These are phyloP conservation scores for Cryomyces minteri DNA, from an alignment of 495 filamentous ascomycete species.

Conservation along the genomic window DNA sequence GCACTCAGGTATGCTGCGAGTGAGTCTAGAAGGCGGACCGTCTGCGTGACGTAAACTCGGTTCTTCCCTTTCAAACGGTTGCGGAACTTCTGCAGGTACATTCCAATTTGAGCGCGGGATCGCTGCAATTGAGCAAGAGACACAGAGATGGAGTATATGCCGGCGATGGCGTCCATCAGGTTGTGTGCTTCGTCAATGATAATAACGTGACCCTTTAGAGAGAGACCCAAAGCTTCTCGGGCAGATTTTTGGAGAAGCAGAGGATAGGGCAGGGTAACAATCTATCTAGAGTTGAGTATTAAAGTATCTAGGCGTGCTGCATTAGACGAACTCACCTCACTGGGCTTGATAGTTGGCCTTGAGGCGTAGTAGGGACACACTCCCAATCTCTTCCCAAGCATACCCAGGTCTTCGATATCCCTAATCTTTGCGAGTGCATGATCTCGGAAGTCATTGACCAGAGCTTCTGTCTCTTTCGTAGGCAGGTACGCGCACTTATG, in stretches of 20 bases:
- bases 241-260: slow-evolving; percentile 78
- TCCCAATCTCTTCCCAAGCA: slow-evolving; percentile 56
- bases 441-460: slow-evolving; percentile 72
- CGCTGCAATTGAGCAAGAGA: slow-evolving; percentile 50
- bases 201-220: slow-evolving; percentile 70
- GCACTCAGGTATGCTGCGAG: slow-evolving; percentile 40
- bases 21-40: slow-evolving; percentile 62
- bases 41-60: slow-evolving; percentile 75
- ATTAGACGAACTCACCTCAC: slow-evolving; percentile 34
- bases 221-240: slow-evolving; percentile 70
- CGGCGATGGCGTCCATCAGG: slow-evolving; percentile 83
- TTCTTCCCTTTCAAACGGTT: slow-evolving; percentile 86
- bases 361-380: slow-evolving; percentile 96
- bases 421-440: slow-evolving; percentile 66
- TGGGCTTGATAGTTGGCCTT: slow-evolving; percentile 58
- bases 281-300: slow-evolving; percentile 30
- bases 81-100: slow-evolving; percentile 74
- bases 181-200: slow-evolving; percentile 98
- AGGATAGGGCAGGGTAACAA: slow-evolving; percentile 88
- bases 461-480: slow-evolving; percentile 48
- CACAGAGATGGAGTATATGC: slow-evolving; percentile 67
- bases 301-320: not conserved
- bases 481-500: slow-evolving; percentile 67
- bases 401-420: slow-evolving; percentile 83
- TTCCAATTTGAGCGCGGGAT: slow-evolving; percentile 52